Evolutionary conservation across 2,329 filamentous ascomycete genomes (phyloP).

Genomic region (Albifimbria verrucaria): DNA sequence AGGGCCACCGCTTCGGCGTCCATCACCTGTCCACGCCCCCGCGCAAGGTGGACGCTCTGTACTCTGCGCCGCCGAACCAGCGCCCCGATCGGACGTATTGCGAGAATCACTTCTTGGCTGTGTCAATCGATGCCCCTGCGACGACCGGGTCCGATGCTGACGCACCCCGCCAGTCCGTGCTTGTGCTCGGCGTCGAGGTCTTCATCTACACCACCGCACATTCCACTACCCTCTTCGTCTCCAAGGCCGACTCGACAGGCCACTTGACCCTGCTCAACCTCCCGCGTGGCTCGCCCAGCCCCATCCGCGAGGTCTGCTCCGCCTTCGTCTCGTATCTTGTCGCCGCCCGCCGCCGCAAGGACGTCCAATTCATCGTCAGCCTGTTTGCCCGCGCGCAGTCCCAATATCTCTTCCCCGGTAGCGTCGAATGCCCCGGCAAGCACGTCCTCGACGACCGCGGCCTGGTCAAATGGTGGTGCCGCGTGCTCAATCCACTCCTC

Average conservation of each 20-base stretch:
- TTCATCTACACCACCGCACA: conserved; percentile 79
- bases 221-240: conserved; percentile 86
- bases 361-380: conserved; percentile 72
- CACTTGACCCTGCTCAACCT: conserved; percentile 68
- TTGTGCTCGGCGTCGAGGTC: conserved; percentile 83
- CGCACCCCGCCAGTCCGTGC: conserved; percentile 43
- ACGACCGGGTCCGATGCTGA: conserved; percentile 20
- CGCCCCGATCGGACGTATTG: conserved; percentile 76
- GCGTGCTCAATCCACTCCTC: conserved; percentile 75
- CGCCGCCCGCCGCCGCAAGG: conserved; percentile 59
- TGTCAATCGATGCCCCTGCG: conserved; percentile 40
- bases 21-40: conserved; percentile 89
- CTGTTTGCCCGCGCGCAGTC: conserved; percentile 89
- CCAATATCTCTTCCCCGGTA: conserved; percentile 93
- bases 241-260: conserved; percentile 95
- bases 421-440: conserved; percentile 78
- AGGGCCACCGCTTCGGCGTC: conserved; percentile 59
- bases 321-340: conserved; percentile 76
- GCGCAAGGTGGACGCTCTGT: conserved; percentile 70
- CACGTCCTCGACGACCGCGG: conserved; percentile 90
- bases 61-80: conserved; percentile 69
- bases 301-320: conserved; percentile 69
- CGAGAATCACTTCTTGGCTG: conserved; percentile 72
- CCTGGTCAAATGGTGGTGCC: conserved; percentile 94
- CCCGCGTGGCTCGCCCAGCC: conserved; percentile 62